Evolutionary conservation across 768 basidiomycete genomes (phyloP).

Genomic region (Hericium alpestre): DNA sequence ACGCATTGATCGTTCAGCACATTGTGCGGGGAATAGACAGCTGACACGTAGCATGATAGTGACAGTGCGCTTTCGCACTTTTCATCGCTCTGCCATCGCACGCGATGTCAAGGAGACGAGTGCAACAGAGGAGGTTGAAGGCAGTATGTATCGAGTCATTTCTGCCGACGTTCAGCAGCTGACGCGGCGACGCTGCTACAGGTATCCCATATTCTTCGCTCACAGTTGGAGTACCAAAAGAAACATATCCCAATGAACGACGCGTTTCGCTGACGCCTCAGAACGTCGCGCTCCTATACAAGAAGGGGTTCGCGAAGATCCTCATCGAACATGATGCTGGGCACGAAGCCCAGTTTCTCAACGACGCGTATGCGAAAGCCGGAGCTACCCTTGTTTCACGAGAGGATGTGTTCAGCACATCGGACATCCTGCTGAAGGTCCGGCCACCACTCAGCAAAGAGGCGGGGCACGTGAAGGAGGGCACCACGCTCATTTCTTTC

Average conservation of each 20-base stretch:
- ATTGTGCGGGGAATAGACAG: too few species aligned
- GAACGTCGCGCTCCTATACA: slow-evolving; percentile 61
- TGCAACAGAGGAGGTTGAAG: slow-evolving; percentile 2
- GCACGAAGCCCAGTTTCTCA: slow-evolving; percentile 62
- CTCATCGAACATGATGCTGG: slow-evolving; percentile 70
- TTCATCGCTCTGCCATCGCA: slow-evolving; percentile 5
- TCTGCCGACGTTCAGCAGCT: neutral
- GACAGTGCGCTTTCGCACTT: neutral
- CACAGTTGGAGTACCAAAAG: slow-evolving; percentile 66
- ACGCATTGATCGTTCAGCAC: neutral
- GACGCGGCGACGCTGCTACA: slow-evolving; percentile 11
- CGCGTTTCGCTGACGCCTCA: slow-evolving; percentile 76
- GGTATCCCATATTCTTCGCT: slow-evolving; percentile 61
- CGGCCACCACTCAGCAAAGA: slow-evolving; percentile 67
- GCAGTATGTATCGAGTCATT: slow-evolving; percentile 2
- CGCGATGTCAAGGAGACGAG: neutral
- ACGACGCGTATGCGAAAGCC: slow-evolving; percentile 68
- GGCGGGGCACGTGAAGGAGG: slow-evolving; percentile 50
- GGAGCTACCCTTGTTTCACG: slow-evolving; percentile 70
- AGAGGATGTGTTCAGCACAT: slow-evolving; percentile 53
- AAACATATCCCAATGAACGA: slow-evolving; percentile 67
- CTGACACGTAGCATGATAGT: too few species aligned
- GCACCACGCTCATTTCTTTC: slow-evolving; percentile 75
- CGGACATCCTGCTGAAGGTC: slow-evolving; percentile 83
- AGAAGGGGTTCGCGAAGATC: slow-evolving; percentile 72